Evolutionary conservation across 768 basidiomycete species (phyloP), one percentile per base, ranked within the genome.

Genomic region (Suillus spraguei): DNA sequence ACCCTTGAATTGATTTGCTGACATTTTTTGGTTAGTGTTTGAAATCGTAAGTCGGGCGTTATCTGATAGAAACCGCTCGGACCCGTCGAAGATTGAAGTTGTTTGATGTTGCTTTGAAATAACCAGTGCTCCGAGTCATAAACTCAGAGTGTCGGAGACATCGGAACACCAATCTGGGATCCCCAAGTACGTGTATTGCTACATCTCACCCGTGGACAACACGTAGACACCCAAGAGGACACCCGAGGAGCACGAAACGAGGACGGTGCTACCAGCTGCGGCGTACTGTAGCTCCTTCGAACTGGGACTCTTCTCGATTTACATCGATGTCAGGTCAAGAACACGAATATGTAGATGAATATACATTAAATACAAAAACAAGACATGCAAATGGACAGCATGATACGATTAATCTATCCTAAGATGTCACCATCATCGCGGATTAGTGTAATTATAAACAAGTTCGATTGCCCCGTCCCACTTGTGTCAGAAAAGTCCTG

Each of bases 401-500:
- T 64, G 54, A 22, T 13, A 53, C 58, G 47, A 61, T 60, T 39
- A 35, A 63, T 74, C 65, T 71, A 65, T 62, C 54, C 14, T n/a
- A 46, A 53, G 63, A 50, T 7, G 50, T 33, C 38, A 36, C 20
- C 56, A 33, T 60, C 47, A 59, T 53, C 42, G 42, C 59, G 58
- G 46, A 47, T 50, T 50, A 50, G 46, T 46, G n/a, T 54, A 39
- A 50, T 53, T 41, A 36, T 28, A 60, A 36, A 36, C 47, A 42
- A 49, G 46, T 32, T 38, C 41, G 14, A 28, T 17, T 62, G 39
- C 28, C 6, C 28, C 28, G 11, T 49, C 39, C 42, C 56, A 35
- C 42, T 24, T 35, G 35, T 46, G 24, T 77, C 67, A 81, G 65
- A 78, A 81, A 54, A 81, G 60, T 47, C 78, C 80, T 32, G 80